A percentile compares a stretch with the other conserved stretches of the same genome.
These are phyloP conservation scores for Coniochaeta ligniaria DNA, from an alignment of 2,329 filamentous ascomycete genomes.

Conservation along the genomic window DNA sequence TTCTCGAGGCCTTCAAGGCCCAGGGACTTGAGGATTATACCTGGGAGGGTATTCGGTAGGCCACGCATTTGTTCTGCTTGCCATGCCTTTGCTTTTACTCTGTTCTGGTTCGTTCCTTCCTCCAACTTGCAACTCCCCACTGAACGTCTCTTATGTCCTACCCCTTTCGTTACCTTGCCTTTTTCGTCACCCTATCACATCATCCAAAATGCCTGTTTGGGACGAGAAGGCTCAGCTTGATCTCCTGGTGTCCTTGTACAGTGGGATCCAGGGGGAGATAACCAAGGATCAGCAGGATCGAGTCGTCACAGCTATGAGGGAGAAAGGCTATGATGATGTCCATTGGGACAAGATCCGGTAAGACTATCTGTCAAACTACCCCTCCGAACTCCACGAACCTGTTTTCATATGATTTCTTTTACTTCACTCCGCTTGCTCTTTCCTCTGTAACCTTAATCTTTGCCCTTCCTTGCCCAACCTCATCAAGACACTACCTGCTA, in stretches of 20 bases:
- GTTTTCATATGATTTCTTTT: not conserved
- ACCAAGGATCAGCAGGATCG: conserved; percentile 12
- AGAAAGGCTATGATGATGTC: conserved; percentile 12
- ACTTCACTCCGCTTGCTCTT: not conserved
- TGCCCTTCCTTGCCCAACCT: too few relatives aligned
- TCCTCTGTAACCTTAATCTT: not conserved
- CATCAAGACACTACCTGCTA: too few relatives aligned
- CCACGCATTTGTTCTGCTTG: conserved; percentile 4
- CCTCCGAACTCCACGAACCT: too few relatives aligned
- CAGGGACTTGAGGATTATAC: not conserved
- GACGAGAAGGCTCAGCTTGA: conserved; percentile 6
- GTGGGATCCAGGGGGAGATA: conserved; percentile 9
- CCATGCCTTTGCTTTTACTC: not conserved
- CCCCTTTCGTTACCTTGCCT: not conserved
- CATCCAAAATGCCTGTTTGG: conserved; percentile 8
- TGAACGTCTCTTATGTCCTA: not conserved
- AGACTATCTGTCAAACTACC: too few relatives aligned
- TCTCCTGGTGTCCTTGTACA: conserved; percentile 16
- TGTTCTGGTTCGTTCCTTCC: not conserved
- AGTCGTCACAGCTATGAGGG: conserved; percentile 14
- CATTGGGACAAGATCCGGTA: conserved; percentile 15
- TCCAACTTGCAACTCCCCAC: not conserved
- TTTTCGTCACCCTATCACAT: not conserved
- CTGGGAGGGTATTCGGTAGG: not conserved
- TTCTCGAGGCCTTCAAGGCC: not conserved